These are phyloP conservation scores for Sporothrix luriei DNA, from an alignment of 2,329 filamentous ascomycete species.

Conservation along the genomic window DNA sequence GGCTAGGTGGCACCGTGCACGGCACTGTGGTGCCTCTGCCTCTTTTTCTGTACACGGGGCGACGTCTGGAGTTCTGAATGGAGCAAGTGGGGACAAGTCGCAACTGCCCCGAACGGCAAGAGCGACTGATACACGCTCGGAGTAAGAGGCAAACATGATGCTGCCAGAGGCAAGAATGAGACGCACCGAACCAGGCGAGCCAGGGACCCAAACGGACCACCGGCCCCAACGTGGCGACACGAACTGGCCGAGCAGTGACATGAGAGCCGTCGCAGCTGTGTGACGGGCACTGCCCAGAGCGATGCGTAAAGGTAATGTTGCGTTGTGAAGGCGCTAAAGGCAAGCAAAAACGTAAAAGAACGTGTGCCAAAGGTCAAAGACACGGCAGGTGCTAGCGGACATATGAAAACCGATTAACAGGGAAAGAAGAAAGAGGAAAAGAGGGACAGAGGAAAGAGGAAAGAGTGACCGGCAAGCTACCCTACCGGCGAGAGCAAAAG, in stretches of 20 bases:
- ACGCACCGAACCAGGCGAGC: background rate
- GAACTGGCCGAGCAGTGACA: background rate
- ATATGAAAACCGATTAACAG: background rate
- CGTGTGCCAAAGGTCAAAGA: conserved; percentile 13
- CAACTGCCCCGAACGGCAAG: background rate
- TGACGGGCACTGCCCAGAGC: background rate
- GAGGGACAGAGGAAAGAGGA: background rate
- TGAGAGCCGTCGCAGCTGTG: background rate
- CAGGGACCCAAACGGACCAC: conserved; percentile 1
- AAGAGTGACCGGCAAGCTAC: background rate
- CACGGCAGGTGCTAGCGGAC: conserved; percentile 16
- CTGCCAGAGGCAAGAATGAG: background rate
- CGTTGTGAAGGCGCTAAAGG: conserved; percentile 16
- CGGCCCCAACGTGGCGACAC: background rate
- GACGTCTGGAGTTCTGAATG: background rate
- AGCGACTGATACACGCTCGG: conserved; percentile 5
- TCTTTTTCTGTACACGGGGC: conserved; percentile 24
- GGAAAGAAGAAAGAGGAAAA: background rate
- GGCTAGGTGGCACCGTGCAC: conserved; percentile 19
- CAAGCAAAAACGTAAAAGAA: background rate
- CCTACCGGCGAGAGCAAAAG: background rate
- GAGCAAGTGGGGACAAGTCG: background rate
- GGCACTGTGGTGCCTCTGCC: conserved; percentile 18
- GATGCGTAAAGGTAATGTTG: conserved; percentile 25
- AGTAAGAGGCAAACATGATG: background rate